Conservation (phyloP, 192 early-diverging fungal species). For the Linnemannia zychae region DNA sequence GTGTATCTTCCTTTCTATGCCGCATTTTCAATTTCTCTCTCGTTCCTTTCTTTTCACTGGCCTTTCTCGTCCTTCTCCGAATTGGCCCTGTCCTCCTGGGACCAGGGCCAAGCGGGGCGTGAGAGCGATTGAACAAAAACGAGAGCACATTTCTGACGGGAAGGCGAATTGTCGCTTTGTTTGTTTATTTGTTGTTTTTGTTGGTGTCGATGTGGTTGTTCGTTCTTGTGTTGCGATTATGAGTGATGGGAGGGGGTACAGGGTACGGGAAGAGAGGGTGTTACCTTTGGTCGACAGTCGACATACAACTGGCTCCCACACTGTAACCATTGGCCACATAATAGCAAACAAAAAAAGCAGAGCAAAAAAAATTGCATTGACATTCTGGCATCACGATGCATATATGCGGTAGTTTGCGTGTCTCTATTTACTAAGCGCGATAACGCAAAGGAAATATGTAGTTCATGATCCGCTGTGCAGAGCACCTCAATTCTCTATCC, state of each 20-base stretch:
- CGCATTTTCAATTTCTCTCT: no score
- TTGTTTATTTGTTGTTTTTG: background rate
- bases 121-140: background rate
- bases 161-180: background rate
- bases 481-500: background rate
- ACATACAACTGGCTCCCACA: background rate
- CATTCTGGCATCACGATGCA: background rate
- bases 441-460: background rate
- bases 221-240: background rate
- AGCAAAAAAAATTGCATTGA: background rate
- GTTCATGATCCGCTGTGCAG: background rate
- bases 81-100: background rate
- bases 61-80: background rate
- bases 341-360: background rate
- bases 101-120: background rate
- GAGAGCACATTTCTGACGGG: background rate
- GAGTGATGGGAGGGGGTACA: background rate
- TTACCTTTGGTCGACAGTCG: background rate
- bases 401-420: background rate
- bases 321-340: background rate
- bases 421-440: background rate
- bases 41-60: background rate
- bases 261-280: background rate
- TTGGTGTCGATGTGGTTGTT: background rate
- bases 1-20: no score